These are phyloP conservation scores for Blastocystis sp. DNA, from an alignment of 352 stramenopile genomes.

Conservation along the genomic window DNA sequence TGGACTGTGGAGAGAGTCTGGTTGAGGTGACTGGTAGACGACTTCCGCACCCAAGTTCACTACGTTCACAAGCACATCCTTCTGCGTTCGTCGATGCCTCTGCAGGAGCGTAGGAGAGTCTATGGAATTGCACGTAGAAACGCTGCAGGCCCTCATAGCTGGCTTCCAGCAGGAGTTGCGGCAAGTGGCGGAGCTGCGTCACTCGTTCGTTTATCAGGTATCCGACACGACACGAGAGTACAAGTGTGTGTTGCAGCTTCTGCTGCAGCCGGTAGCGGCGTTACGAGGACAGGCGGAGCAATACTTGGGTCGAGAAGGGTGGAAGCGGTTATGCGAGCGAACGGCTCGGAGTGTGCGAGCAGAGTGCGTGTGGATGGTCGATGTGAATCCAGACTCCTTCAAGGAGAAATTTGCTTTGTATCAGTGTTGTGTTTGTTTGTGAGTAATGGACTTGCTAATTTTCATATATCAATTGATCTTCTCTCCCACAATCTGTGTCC, in stretches of 20 bases:
- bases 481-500: not conserved
- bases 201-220: constrained; percentile 12
- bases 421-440: not conserved
- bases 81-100: not conserved
- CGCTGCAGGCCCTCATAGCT: not conserved
- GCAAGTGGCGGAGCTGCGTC: not conserved
- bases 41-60: constrained; percentile 44
- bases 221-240: not conserved
- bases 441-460: constrained; percentile 80
- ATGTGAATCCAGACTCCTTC: constrained; percentile 23
- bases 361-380: constrained; percentile 43
- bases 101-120: not conserved
- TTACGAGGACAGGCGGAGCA: not conserved
- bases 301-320: not conserved
- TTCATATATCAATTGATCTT: constrained; percentile 79
- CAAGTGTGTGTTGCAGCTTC: not conserved
- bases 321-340: not conserved
- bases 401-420: constrained; percentile 24
- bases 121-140: not conserved
- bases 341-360: not conserved
- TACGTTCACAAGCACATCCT: constrained; percentile 31
- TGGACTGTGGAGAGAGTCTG: not conserved
- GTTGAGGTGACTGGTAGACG: constrained; percentile 3
- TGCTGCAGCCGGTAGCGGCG: not conserved
- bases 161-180: constrained; percentile 11